Evolutionary conservation across 169 alveolate genomes (phyloP), one percentile per base, ranked within the genome.

Genomic region (Plasmodium adleri): DNA sequence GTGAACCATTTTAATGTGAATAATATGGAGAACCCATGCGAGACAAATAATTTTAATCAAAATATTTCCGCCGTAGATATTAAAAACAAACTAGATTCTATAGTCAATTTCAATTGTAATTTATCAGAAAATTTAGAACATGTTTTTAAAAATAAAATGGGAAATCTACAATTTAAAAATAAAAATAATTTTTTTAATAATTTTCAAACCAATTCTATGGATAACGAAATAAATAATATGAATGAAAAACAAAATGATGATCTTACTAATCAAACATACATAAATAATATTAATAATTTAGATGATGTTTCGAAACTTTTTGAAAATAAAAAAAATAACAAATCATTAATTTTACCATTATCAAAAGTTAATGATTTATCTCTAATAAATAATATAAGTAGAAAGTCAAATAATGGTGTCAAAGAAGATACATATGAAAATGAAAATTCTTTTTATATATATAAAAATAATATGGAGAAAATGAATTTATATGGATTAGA

Each of bases 61-160:
- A 78, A 63, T 66, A 12, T 78, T 0, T 66, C 89, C 26, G 15
- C 58, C 47, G 12, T 64, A 24, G 89, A 78, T 13, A 78, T 78
- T 64, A 56, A 78, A 52, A 63, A 78, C 17, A 78, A 78, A 58
- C 13, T 78, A 52, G 89, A 78, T 70, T 67, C 74, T 24, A 66
- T 78, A 13, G 71, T 78, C 4, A 54, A 67, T 66, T 78, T 78
- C 28, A 70, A 78, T 28, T 78, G 78, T 78, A 78, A 78, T 9
- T 66, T 78, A 22, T 78, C 89, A 1, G 89, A 78, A 47, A 66
- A 78, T 66, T 78, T 78, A 58, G 89, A 78, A 24, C 4, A 50
- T 43, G 68, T 78, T n/a, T 78, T 78, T 78, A 78, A 78, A 45
- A 43, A 54, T 4, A 71, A 71, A 26, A 59, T 78, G 5, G 78